A percentile compares a stretch with the other conserved stretches of the same genome.
Evolutionary conservation across 176 grass and related monocot species (phyloP).

Genomic region (Raddia distichophylla): DNA sequence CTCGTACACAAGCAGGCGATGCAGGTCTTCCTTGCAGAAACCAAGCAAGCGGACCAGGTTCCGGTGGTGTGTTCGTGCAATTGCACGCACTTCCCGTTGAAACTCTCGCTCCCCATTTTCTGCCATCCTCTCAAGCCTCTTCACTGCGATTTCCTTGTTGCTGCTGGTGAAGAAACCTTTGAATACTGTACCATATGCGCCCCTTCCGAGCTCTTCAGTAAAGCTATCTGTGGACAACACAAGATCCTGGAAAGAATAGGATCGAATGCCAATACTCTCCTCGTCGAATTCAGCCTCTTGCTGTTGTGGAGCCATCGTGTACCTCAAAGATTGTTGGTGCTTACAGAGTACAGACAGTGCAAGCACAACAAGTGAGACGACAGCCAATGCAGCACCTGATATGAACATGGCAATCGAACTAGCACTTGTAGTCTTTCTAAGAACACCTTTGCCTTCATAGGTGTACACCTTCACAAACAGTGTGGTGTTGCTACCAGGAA

Average conservation of each 20-base stretch:
- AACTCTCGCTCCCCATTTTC: slow-evolving; percentile 54
- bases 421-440: neutral
- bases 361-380: slow-evolving; percentile 27
- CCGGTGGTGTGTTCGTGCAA: slow-evolving; percentile 51
- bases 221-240: slow-evolving; percentile 40
- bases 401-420: slow-evolving; percentile 26
- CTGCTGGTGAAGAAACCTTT: slow-evolving; percentile 23
- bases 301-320: slow-evolving; percentile 33
- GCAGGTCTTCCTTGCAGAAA: slow-evolving; percentile 50
- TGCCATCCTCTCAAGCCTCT: slow-evolving; percentile 56
- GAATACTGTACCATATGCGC: slow-evolving; percentile 46
- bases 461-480: slow-evolving; percentile 50
- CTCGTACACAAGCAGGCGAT: slow-evolving; percentile 60
- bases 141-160: slow-evolving; percentile 47
- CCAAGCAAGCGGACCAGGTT: slow-evolving; percentile 62
- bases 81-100: slow-evolving; percentile 45
- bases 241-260: slow-evolving; percentile 46
- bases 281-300: slow-evolving; percentile 10
- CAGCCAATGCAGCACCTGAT: slow-evolving; percentile 26
- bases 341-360: neutral
- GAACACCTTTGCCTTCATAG: slow-evolving; percentile 6
- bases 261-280: slow-evolving; percentile 22
- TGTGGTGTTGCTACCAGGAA: slow-evolving; percentile 39
- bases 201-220: slow-evolving; percentile 45
- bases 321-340: neutral